These are phyloP conservation scores for Tolypocladium amazonense DNA, from an alignment of 2,329 filamentous ascomycete genomes.

Conservation along the genomic window DNA sequence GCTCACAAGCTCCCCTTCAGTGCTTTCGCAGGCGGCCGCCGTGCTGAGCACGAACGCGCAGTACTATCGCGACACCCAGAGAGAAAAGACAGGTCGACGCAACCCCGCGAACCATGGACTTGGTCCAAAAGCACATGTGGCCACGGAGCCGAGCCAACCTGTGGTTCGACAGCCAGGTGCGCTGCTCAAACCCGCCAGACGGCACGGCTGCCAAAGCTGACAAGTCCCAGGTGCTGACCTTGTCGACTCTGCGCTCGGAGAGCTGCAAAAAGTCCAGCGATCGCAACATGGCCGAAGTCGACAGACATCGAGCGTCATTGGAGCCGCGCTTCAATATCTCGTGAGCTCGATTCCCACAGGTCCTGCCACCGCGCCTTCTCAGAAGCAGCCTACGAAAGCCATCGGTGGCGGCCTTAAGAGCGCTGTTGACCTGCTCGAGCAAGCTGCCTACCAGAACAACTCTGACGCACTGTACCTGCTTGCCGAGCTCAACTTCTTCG, in stretches of 20 bases:
- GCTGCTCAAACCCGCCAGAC: background rate
- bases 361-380: slow-evolving; percentile 34
- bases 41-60: slow-evolving; percentile 28
- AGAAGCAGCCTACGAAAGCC: slow-evolving; percentile 18
- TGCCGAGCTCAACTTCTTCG: slow-evolving; percentile 93
- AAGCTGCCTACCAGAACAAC: slow-evolving; percentile 45
- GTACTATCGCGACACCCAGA: slow-evolving; percentile 20
- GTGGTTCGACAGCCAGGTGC: slow-evolving; percentile 26
- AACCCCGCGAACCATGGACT: slow-evolving; percentile 20
- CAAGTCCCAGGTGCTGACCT: slow-evolving; percentile 35
- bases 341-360: slow-evolving; percentile 39
- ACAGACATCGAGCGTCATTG: slow-evolving; percentile 32
- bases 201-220: background rate
- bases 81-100: slow-evolving; percentile 16
- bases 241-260: slow-evolving; percentile 38
- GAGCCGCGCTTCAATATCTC: slow-evolving; percentile 30
- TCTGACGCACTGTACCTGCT: slow-evolving; percentile 82
- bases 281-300: slow-evolving; percentile 31
- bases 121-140: slow-evolving; percentile 18
- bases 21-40: slow-evolving; percentile 34
- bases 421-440: slow-evolving; percentile 41
- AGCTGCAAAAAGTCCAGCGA: slow-evolving; percentile 39
- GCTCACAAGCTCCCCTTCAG: slow-evolving; percentile 15
- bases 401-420: slow-evolving; percentile 34
- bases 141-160: slow-evolving; percentile 14